These are phyloP conservation scores for Aspergillus alliaceus DNA, from an alignment of 2,329 filamentous ascomycete genomes.

Conservation along the genomic window DNA sequence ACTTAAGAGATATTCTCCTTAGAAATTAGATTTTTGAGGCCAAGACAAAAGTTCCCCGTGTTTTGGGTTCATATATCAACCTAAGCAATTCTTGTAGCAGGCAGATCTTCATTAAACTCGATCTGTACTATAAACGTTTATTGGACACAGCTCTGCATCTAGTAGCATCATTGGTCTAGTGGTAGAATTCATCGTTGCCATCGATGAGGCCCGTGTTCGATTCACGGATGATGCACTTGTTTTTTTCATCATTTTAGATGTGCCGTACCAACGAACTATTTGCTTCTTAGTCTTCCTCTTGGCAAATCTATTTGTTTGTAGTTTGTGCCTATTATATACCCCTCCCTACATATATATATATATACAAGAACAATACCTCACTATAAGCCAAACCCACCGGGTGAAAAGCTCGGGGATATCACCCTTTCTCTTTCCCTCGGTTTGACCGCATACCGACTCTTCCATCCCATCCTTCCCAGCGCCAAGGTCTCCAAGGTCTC, in stretches of 20 bases:
- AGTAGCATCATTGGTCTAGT: slow-evolving; percentile 47
- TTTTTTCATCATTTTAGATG: slow-evolving; percentile 2
- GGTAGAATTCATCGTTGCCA: slow-evolving; percentile 48
- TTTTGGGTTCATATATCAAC: too few relatives aligned
- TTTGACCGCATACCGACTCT: slow-evolving; percentile 34
- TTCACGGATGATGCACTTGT: slow-evolving; percentile 43
- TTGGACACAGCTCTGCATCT: too few relatives aligned
- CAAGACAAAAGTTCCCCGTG: too few relatives aligned
- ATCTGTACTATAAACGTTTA: too few relatives aligned
- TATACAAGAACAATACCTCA: background rate
- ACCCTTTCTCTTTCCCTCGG: slow-evolving; percentile 2
- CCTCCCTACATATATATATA: background rate
- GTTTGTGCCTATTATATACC: too few relatives aligned
- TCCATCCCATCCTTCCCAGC: slow-evolving; percentile 36
- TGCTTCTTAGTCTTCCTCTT: too few relatives aligned
- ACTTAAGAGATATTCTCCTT: too few relatives aligned
- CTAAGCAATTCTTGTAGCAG: too few relatives aligned
- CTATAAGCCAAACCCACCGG: background rate
- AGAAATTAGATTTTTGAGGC: too few relatives aligned
- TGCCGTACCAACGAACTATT: too few relatives aligned
- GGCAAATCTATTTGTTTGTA: too few relatives aligned
- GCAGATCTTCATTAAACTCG: too few relatives aligned
- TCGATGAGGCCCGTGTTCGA: slow-evolving; percentile 50
- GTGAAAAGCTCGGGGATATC: background rate
- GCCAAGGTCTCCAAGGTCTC: slow-evolving; percentile 42